Evolutionary conservation across 306 rosid genomes (phyloP), one percentile per base, ranked within the genome.

Genomic region (Lathyrus tuberosus): DNA sequence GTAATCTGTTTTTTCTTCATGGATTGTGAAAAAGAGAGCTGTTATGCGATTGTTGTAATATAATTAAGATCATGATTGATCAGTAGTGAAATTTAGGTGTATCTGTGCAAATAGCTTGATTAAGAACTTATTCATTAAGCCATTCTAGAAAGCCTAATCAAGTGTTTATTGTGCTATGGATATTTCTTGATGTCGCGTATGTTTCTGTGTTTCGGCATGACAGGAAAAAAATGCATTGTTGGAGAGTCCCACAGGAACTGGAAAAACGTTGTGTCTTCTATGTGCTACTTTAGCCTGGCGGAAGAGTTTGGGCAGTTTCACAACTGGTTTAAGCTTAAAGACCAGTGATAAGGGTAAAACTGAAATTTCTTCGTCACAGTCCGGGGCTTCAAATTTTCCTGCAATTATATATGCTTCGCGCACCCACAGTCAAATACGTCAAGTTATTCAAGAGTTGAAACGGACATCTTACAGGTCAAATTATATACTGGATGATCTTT

Each of bases 241-340:
- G 87, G 98, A 94, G 90, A 94, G 98, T 84, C 98, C 98, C 8
- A 90, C 97, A 1, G 97, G 98, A 71, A 94, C 98, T 41, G 98
- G 98, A 54, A 94, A 94, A 79, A 94, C 98, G 2, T 82, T 94
- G 16, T 94, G 97, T 84, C 95, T 94, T 81, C 90, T 94, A 2
- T 94, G 98, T 46, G 98, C 98, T 71, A 87, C 97, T 26, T 69
- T 94, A 82, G 96, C 95, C 17, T 94, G 97, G 97, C 83, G 97
- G 77, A 90, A 88, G 86, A 88, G 95, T 73, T 79, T 94, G 84
- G 98, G 97, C 12, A 69, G 65, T 73, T 94, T 90, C 86, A 81
- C 89, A 3, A 78, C 86, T 74, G 96, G 94, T 73, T 74, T 67
- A 17, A 75, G 66, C 74, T 72, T 57, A 48, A 73, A 42, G 69